Percentiles rank a stretch among this genome's conserved stretches.
These are phyloP conservation scores for Quillaja saponaria DNA, from an alignment of 306 rosid genomes.

Conservation along the genomic window DNA sequence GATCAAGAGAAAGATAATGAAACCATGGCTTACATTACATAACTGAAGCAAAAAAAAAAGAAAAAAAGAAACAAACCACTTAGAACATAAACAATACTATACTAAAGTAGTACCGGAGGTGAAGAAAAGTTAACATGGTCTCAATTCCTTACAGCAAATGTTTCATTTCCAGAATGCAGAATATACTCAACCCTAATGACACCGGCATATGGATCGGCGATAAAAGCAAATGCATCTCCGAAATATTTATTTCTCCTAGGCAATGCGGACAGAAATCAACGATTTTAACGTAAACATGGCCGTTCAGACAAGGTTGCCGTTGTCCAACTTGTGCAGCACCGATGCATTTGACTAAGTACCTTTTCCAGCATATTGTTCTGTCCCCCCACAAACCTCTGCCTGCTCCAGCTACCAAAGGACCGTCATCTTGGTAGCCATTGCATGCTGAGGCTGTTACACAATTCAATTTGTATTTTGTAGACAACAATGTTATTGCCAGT, in stretches of 20 bases:
- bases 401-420: not conserved
- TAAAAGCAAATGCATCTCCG: constrained; percentile 4
- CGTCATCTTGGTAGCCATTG: not conserved
- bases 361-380: not conserved
- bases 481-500: not conserved
- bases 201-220: constrained; percentile 17
- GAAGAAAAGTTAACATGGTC: too few relatives aligned
- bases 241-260: constrained; percentile 6
- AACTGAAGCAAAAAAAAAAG: too few relatives aligned
- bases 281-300: not conserved
- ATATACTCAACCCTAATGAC: not conserved
- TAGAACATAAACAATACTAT: too few relatives aligned
- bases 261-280: constrained; percentile 19
- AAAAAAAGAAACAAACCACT: too few relatives aligned
- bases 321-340: not conserved
- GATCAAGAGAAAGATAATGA: too few relatives aligned
- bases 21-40: too few relatives aligned
- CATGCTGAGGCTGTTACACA: not conserved
- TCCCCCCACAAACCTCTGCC: not conserved
- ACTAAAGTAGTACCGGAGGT: too few relatives aligned
- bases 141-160: too few relatives aligned
- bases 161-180: too few relatives aligned
- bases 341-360: not conserved
- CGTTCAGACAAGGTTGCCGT: not conserved
- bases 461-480: not conserved